Conservation (phyloP, 805 yeast genomes). For the Schizosaccharomyces lindneri region DNA sequence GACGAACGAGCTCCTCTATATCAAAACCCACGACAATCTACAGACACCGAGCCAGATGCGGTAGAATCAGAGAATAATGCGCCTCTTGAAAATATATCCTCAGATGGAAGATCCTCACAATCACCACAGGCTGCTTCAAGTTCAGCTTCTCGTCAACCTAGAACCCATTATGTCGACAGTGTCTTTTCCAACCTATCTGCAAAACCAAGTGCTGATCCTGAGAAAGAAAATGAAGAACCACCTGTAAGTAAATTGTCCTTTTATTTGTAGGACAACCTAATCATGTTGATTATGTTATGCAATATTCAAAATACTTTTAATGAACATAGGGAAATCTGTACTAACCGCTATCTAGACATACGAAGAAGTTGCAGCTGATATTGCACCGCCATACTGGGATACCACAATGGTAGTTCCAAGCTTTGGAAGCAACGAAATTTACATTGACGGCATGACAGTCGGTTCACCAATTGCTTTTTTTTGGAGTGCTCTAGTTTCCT, state of each 20-base stretch:
- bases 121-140: background rate
- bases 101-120: background rate
- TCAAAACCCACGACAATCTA: background rate
- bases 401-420: constrained; percentile 59
- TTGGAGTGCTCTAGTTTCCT: constrained; percentile 68
- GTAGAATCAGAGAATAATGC: too few relatives aligned
- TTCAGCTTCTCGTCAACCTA: background rate
- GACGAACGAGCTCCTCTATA: background rate
- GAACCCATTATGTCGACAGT: constrained; percentile 31
- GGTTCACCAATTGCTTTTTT: constrained; percentile 70
- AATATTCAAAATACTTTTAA: constrained; percentile 12
- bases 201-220: constrained; percentile 37
- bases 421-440: constrained; percentile 55
- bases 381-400: constrained; percentile 95
- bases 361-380: constrained; percentile 84
- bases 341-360: constrained; percentile 21
- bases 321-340: constrained; percentile 9
- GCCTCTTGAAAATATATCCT: background rate
- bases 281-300: too few relatives aligned
- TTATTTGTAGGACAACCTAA: too few relatives aligned
- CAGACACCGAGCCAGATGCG: background rate
- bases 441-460: constrained; percentile 86
- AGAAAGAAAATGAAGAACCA: constrained; percentile 9
- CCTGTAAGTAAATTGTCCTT: constrained; percentile 1
- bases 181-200: constrained; percentile 83